Evolutionary conservation across 2,329 filamentous ascomycete species (phyloP), one percentile per base, ranked within the genome.

Genomic region (Calonectria pteridis): DNA sequence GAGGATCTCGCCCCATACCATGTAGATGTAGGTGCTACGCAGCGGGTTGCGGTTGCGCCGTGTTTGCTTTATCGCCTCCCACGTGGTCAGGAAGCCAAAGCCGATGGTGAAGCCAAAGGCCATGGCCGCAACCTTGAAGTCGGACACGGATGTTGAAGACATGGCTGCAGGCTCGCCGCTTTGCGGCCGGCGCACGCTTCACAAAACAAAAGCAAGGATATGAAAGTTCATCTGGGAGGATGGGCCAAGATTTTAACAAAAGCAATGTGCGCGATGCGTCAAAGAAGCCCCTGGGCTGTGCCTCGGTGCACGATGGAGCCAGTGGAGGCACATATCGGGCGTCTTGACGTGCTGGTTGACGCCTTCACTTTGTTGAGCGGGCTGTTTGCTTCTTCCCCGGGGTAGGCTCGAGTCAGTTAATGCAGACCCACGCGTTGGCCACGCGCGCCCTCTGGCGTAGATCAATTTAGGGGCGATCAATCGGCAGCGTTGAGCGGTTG

Each of bases 1-100:
- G 1, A 81, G 4, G 7, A 87, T 83, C 67, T 88, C 86, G n/a
- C 83, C 80, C 87, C 87, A 89, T 9, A 88, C 80, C 86, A 88
- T 87, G 75, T 84, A 84, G n/a, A 87, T 82, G 73, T 88, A 88
- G 6, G 80, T 73, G 63, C 82, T 85, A 28, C 83, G 80, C 0
- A 82, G 59, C 0, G 82, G 82, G 26, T 80, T 83, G 0, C 82
- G 78, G 31, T 86, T 83, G 66, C 83, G 81, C 26, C 79, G 74
- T 1, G 86, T 86, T 69, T 87, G 86, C 73, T 85, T 85, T 46
- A 84, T 80, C 5, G 84, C 86, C 74, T 84, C 84, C 83, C 84
- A 85, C 18, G 81, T 80, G 2, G 83, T 85, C 13, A 86, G 76
- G 68, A 84, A 83, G 0, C 86, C 86, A 72, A 87, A 87, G 26